Percentiles rank a stretch among this genome's conserved stretches.
phyloP scores from a whole-genome alignment of 352 stramenopile genomes.

The Elongisporangium anandrum region DNA sequence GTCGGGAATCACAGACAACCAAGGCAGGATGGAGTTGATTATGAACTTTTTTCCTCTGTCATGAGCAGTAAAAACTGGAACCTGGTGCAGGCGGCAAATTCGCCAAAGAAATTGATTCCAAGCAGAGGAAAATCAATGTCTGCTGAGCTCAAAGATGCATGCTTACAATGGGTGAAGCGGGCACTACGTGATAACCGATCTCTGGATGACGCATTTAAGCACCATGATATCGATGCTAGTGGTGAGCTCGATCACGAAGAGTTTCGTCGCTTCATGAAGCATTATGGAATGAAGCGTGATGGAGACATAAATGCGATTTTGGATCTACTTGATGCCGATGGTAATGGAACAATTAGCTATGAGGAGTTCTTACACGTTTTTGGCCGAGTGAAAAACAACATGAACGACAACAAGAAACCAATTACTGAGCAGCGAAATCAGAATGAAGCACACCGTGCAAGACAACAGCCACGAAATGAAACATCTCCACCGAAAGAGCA shows the following conservation, averaged over 20 bases:
- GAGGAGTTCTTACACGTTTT: conserved; percentile 41
- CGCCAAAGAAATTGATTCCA: not conserved
- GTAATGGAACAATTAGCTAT: conserved; percentile 33
- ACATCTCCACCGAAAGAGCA: conserved; percentile 7
- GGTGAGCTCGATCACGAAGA: conserved; percentile 43
- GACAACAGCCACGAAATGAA: not conserved
- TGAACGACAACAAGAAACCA: conserved; percentile 3
- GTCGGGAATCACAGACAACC: not conserved
- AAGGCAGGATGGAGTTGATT: conserved; percentile 14
- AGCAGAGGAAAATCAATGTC: not conserved
- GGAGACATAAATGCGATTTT: conserved; percentile 33
- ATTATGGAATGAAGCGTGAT: conserved; percentile 35
- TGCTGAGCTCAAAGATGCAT: not conserved
- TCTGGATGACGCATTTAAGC: conserved; percentile 29
- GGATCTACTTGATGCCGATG: conserved; percentile 31
- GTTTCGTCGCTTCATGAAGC: conserved; percentile 47
- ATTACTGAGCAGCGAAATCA: not conserved
- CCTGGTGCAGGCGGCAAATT: not conserved
- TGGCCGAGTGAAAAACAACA: conserved; percentile 4
- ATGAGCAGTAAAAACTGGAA: conserved; percentile 17
- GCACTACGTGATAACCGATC: conserved; percentile 31
- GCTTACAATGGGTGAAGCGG: conserved; percentile 13
- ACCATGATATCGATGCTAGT: conserved; percentile 31
- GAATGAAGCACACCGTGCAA: not conserved
- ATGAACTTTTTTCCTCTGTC: conserved; percentile 18